phyloP scores from a whole-genome alignment of 139 green algal species.

The Chlorella sp. region DNA sequence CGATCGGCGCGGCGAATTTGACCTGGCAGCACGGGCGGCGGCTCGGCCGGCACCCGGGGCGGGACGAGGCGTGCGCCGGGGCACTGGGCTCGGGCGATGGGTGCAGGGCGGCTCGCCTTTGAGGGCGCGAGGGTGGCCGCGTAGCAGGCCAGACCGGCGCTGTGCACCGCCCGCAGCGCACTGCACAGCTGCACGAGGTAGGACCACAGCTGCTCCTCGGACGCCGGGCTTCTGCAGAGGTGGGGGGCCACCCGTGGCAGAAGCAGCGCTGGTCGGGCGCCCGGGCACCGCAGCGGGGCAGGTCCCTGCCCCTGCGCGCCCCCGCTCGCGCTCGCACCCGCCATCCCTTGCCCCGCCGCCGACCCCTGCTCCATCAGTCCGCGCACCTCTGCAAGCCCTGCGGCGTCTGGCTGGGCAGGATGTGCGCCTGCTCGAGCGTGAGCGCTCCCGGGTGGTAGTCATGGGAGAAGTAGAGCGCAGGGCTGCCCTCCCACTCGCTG shows the following conservation, averaged over 20 bases:
- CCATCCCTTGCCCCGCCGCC: too few species aligned
- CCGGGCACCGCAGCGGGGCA: not conserved
- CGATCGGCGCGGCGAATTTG: too few species aligned
- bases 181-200: constrained; percentile 79
- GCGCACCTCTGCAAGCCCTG: not conserved
- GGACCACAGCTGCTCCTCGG: constrained; percentile 84
- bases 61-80: not conserved
- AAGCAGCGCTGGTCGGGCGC: too few species aligned
- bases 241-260: not conserved
- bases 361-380: too few species aligned
- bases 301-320: too few species aligned
- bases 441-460: constrained; percentile 70
- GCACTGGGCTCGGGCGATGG: not conserved
- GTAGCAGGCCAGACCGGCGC: constrained; percentile 60
- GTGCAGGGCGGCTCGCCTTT: constrained; percentile 60
- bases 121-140: constrained; percentile 60
- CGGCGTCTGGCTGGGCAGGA: constrained; percentile 32
- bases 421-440: constrained; percentile 58
- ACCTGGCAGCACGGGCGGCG: too few species aligned
- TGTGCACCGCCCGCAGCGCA: constrained; percentile 72
- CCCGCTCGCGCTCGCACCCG: too few species aligned
- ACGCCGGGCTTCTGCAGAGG: constrained; percentile 41
- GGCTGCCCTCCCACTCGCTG: constrained; percentile 57
- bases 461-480: constrained; percentile 64
- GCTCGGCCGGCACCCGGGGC: too few species aligned